Percentiles rank a stretch among this genome's conserved stretches.
These are phyloP conservation scores for Prunus padus DNA, from an alignment of 306 rosid genomes.

Conservation along the genomic window DNA sequence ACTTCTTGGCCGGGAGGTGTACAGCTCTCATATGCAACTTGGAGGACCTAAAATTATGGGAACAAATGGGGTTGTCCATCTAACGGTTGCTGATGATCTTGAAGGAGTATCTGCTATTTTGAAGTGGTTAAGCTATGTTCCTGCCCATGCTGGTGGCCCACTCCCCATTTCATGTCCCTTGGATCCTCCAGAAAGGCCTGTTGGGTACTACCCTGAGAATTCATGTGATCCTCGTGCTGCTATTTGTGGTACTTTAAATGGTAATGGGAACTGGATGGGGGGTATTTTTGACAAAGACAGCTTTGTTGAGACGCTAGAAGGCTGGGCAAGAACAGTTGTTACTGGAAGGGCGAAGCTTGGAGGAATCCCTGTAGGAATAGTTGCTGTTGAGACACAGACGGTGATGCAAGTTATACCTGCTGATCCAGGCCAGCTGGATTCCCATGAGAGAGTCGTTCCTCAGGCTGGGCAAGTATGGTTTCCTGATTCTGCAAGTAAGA, in stretches of 20 bases:
- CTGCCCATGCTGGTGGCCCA: constrained; percentile 72
- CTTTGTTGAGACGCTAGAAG: constrained; percentile 95
- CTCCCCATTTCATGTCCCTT: constrained; percentile 77
- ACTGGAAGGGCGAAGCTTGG: constrained; percentile 99
- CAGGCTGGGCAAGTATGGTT: constrained; percentile 99
- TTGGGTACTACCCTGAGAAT: constrained; percentile 84
- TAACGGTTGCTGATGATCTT: constrained; percentile 91
- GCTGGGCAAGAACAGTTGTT: constrained; percentile 98
- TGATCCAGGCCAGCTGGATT: constrained; percentile 99
- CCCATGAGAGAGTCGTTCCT: constrained; percentile 95
- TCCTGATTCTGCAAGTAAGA: constrained; percentile 92
- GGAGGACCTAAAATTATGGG: constrained; percentile 99
- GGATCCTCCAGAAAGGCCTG: constrained; percentile 89
- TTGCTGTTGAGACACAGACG: constrained; percentile 96
- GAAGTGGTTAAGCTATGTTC: constrained; percentile 96
- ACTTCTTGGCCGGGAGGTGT: constrained; percentile 97
- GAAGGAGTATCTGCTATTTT: constrained; percentile 92
- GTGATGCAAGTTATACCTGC: constrained; percentile 98
- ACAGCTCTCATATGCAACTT: constrained; percentile 99
- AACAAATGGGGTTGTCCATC: constrained; percentile 97
- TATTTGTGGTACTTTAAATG: constrained; percentile 60
- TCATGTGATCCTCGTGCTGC: constrained; percentile 98
- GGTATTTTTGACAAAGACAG: constrained; percentile 96
- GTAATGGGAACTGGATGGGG: constrained; percentile 80
- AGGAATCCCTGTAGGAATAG: constrained; percentile 94